Conservation (phyloP, 1,284 basidiomycete species). For the Rhizoctonia solani region DNA sequence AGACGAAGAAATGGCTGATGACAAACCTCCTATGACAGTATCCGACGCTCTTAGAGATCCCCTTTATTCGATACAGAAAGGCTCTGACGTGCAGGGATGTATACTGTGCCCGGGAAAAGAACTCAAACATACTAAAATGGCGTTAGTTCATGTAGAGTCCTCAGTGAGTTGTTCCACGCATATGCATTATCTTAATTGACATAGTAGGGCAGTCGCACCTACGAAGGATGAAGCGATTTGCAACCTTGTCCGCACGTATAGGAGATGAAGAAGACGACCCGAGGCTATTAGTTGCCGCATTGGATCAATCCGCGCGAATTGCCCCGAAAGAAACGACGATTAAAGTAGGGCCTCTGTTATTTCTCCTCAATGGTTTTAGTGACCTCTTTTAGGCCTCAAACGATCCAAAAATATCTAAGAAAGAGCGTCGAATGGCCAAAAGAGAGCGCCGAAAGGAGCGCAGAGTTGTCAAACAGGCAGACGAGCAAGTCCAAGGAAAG, state of each 20-base stretch:
- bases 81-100: constrained; percentile 56
- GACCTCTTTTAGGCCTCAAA: not conserved
- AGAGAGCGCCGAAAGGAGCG: constrained; percentile 29
- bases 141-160: constrained; percentile 63
- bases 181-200: constrained; percentile 24
- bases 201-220: constrained; percentile 57
- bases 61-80: constrained; percentile 60
- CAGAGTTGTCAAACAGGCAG: not conserved
- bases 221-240: constrained; percentile 59
- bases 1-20: constrained; percentile 43
- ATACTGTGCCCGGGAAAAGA: constrained; percentile 75
- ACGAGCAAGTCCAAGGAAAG: not conserved
- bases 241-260: constrained; percentile 14
- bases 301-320: constrained; percentile 18
- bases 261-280: constrained; percentile 18
- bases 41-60: constrained; percentile 65
- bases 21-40: constrained; percentile 57
- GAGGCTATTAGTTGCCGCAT: constrained; percentile 24
- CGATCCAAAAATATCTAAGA: constrained; percentile 9
- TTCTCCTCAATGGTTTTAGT: not conserved
- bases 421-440: constrained; percentile 14
- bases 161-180: constrained; percentile 58
- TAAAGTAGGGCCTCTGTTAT: not conserved
- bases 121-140: constrained; percentile 67
- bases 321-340: constrained; percentile 4